phyloP scores from a whole-genome alignment of 768 basidiomycete species.

The Rhizopogon vesiculosus region DNA sequence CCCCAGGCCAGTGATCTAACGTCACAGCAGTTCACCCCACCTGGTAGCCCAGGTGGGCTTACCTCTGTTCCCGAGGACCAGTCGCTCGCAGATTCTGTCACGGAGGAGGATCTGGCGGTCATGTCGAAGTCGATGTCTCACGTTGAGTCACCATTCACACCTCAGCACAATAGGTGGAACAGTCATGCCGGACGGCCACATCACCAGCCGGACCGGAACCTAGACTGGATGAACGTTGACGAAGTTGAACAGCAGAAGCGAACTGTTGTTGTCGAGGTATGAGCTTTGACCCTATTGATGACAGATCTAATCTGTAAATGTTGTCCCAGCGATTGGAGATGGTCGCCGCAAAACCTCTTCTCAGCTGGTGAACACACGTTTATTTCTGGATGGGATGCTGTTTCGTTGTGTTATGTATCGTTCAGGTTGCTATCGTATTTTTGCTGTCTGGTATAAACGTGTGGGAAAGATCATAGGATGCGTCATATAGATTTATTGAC shows the following conservation, averaged over 20 bases:
- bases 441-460: not conserved
- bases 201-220: conserved; percentile 25
- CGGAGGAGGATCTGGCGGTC: conserved; percentile 65
- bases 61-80: conserved; percentile 53
- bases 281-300: conserved; percentile 14
- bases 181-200: conserved; percentile 23
- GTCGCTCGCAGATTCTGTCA: conserved; percentile 49
- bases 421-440: not conserved
- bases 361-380: conserved; percentile 51
- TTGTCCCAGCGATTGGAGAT: conserved; percentile 63
- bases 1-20: conserved; percentile 11
- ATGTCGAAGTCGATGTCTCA: conserved; percentile 78
- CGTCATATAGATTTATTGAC: not conserved
- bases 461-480: not conserved
- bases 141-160: conserved; percentile 46
- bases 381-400: not conserved
- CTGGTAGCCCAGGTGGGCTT: conserved; percentile 49
- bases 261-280: conserved; percentile 69
- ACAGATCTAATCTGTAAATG: not conserved
- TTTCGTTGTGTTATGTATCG: not conserved
- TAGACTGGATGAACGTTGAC: conserved; percentile 45
- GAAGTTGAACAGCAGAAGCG: conserved; percentile 41
- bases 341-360: conserved; percentile 62
- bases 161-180: conserved; percentile 31
- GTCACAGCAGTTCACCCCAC: conserved; percentile 47